Conservation (phyloP, 768 basidiomycete species). For the Boletus edulis region DNA sequence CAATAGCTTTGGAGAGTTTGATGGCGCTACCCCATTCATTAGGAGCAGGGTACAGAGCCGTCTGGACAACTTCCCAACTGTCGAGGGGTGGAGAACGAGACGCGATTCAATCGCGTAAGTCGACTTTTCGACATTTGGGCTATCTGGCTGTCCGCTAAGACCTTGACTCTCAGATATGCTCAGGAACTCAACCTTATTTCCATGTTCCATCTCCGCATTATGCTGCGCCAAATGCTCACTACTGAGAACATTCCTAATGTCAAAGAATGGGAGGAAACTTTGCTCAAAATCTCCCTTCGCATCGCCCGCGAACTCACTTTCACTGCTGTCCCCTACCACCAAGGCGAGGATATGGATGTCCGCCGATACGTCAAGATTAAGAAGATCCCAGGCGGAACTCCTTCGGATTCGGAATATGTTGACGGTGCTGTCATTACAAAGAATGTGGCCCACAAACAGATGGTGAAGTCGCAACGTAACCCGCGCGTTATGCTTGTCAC, state of each 20-base stretch:
- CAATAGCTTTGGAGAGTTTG: constrained; percentile 71
- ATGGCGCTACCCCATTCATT: constrained; percentile 73
- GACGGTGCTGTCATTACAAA: constrained; percentile 97
- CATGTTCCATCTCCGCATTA: constrained; percentile 84
- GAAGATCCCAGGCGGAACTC: constrained; percentile 92
- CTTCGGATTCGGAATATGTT: constrained; percentile 93
- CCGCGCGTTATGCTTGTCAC: constrained; percentile 96
- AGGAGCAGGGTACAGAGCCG: constrained; percentile 83
- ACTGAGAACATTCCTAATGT: constrained; percentile 80
- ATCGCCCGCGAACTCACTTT: constrained; percentile 86
- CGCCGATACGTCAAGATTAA: constrained; percentile 97
- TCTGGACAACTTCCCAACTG: constrained; percentile 50
- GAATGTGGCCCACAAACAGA: constrained; percentile 94
- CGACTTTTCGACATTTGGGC: neutral
- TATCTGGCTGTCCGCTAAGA: constrained; percentile 2
- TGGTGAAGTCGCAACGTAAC: constrained; percentile 78
- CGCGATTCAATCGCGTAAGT: constrained; percentile 89
- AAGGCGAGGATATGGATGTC: constrained; percentile 94
- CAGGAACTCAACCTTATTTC: constrained; percentile 83
- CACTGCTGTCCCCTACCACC: constrained; percentile 62
- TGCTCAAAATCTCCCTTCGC: constrained; percentile 78
- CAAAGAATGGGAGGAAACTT: constrained; percentile 83
- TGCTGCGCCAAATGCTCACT: constrained; percentile 88
- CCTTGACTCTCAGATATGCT: constrained; percentile 54
- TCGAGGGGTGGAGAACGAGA: constrained; percentile 83